These are phyloP conservation scores for Glycine latifolia DNA, from an alignment of 306 rosid genomes.

Conservation along the genomic window DNA sequence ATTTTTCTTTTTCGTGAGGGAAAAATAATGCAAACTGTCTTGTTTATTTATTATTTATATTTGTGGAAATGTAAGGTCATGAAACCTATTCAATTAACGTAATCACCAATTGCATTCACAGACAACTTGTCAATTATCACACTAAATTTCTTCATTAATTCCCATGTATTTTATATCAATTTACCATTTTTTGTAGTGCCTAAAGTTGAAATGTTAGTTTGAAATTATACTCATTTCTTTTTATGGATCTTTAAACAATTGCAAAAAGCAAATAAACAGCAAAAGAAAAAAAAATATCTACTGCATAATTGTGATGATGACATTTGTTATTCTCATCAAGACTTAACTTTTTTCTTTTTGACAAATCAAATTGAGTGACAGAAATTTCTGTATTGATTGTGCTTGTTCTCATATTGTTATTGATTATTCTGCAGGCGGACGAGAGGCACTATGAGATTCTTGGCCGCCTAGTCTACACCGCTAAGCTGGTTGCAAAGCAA, in stretches of 20 bases:
- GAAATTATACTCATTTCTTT: neutral
- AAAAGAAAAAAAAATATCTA: neutral
- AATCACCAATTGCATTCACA: neutral
- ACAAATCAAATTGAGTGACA: neutral
- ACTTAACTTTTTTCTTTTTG: neutral
- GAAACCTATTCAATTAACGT: neutral
- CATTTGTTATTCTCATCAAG: neutral
- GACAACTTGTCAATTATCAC: neutral
- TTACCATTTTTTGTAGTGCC: slow-evolving; percentile 1
- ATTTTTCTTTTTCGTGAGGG: neutral
- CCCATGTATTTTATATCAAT: neutral
- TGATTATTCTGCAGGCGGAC: slow-evolving; percentile 72
- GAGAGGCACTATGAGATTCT: slow-evolving; percentile 92
- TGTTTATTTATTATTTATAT: neutral
- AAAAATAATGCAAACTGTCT: neutral
- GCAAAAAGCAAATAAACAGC: no score
- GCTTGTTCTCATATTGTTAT: neutral
- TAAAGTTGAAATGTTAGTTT: neutral
- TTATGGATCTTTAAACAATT: neutral
- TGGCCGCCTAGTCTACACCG: slow-evolving; percentile 87
- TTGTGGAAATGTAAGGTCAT: neutral
- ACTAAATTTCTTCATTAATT: neutral
- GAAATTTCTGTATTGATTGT: neutral
- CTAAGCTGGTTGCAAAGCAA: slow-evolving; percentile 86
- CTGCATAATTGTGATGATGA: neutral